A percentile compares a stretch with the other conserved stretches of the same genome.
phyloP scores from a whole-genome alignment of 2,329 filamentous ascomycete genomes.

The Talaromyces rugulosus region DNA sequence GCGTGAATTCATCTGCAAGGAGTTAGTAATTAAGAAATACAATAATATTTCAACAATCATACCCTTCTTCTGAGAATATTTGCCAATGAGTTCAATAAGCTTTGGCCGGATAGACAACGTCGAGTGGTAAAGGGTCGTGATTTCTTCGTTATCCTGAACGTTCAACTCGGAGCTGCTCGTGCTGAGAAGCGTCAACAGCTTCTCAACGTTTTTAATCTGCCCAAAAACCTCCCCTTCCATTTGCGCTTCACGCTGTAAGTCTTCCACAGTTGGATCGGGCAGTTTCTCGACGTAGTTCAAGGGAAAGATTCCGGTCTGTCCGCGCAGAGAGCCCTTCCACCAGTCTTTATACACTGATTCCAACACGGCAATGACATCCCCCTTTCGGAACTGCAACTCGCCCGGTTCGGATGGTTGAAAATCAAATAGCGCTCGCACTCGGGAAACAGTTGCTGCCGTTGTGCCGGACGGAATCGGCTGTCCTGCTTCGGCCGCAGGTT shows the following conservation, averaged over 20 bases:
- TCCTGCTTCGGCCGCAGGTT: conserved; percentile 26
- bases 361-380: conserved; percentile 92
- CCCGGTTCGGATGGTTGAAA: conserved; percentile 92
- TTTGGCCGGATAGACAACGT: conserved; percentile 93
- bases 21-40: neutral
- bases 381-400: conserved; percentile 93
- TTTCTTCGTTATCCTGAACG: conserved; percentile 94
- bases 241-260: conserved; percentile 89
- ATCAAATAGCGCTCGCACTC: conserved; percentile 89
- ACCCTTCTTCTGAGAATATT: conserved; percentile 99
- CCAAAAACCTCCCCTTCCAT: conserved; percentile 83
- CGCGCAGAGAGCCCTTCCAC: conserved; percentile 95
- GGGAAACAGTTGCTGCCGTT: conserved; percentile 91
- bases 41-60: conserved; percentile 18
- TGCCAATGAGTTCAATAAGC: conserved; percentile 95
- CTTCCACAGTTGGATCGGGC: conserved; percentile 87
- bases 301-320: conserved; percentile 95
- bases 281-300: conserved; percentile 98
- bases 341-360: conserved; percentile 99
- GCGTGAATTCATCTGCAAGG: conserved; percentile 83
- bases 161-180: conserved; percentile 75
- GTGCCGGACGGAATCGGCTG: conserved; percentile 72
- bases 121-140: conserved; percentile 84
- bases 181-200: conserved; percentile 82
- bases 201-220: conserved; percentile 73